Evolutionary conservation across 441 rosid species (phyloP), one percentile per base, ranked within the genome.

Genomic region (Flueggea neowawraea): DNA sequence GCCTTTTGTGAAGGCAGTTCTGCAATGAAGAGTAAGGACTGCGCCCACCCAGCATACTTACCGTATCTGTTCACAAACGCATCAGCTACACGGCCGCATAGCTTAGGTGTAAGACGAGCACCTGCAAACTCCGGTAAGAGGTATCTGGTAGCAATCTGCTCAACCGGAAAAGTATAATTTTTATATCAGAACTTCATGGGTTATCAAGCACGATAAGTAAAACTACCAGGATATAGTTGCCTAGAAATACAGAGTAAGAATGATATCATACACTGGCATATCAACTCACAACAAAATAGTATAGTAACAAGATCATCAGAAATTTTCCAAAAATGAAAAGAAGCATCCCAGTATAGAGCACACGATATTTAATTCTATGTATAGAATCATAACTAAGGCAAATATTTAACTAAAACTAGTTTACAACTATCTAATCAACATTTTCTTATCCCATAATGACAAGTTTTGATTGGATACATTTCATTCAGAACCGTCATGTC

Each of bases 21-120:
- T 1, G 98, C 90, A 56, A 90, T 79, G 77, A 93, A 93, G 58
- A 90, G 92, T 61, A 87, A 70, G 58, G 94, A 90, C 68, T 93
- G 98, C 51, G 98, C 97, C 97, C 98, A 90, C 63, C 97, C 98
- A 59, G 98, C 97, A 81, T 88, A 86, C 64, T 81, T 84, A 14
- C 97, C 97, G 66, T 93, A 93, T 70, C 84, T 93, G 69, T 71
- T 74, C 72, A 93, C 97, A 78, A 90, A 93, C 15, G 97, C 97
- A 76, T 88, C 92, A 17, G 95, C 88, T 58, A 90, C 98, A 67
- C 75, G 76, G 65, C 68, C 57, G 73, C 80, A 75, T 60, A 88
- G 85, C 80, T 88, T 90, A 58, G 76, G 72, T 4, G 96, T 90
- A 58, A 88, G 78, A 31, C 86, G 87, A 22, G 86, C 71, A 69